A percentile compares a stretch with the other conserved stretches of the same genome.
Conservation (phyloP, 2,329 filamentous ascomycete species). For the Colletotrichum somersetense region DNA sequence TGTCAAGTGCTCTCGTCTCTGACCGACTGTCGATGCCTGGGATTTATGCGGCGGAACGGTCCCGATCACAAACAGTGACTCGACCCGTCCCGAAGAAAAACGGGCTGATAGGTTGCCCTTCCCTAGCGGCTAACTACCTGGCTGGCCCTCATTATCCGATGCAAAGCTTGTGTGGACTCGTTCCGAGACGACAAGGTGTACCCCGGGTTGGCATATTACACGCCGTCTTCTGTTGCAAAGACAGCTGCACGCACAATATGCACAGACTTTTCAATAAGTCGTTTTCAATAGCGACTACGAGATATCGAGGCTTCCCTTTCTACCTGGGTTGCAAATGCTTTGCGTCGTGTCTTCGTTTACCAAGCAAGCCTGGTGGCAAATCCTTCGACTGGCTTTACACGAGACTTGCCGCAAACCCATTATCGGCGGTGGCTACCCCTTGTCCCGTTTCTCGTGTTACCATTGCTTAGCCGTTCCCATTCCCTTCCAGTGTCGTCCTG, state of each 20-base stretch:
- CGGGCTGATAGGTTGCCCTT: constrained; percentile 14
- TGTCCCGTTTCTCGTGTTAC: constrained; percentile 21
- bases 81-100: constrained; percentile 21
- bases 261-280: neutral
- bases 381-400: neutral
- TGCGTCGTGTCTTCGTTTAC: neutral
- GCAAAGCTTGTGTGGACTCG: constrained; percentile 17
- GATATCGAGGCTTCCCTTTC: neutral
- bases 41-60: constrained; percentile 21
- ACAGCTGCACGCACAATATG: constrained; percentile 2
- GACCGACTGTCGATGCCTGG: constrained; percentile 18
- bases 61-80: constrained; percentile 27
- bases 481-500: constrained; percentile 13
- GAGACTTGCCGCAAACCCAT: neutral
- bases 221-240: neutral
- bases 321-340: neutral
- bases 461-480: neutral
- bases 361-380: neutral
- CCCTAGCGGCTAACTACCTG: constrained; percentile 24
- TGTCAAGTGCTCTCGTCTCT: constrained; percentile 10
- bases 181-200: constrained; percentile 5
- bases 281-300: neutral
- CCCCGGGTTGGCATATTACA: constrained; percentile 1
- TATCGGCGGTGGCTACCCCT: constrained; percentile 13
- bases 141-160: constrained; percentile 19